Base-by-base conservation (phyloP, 352 stramenopile species). In the Phytophthora quininea region DNA sequence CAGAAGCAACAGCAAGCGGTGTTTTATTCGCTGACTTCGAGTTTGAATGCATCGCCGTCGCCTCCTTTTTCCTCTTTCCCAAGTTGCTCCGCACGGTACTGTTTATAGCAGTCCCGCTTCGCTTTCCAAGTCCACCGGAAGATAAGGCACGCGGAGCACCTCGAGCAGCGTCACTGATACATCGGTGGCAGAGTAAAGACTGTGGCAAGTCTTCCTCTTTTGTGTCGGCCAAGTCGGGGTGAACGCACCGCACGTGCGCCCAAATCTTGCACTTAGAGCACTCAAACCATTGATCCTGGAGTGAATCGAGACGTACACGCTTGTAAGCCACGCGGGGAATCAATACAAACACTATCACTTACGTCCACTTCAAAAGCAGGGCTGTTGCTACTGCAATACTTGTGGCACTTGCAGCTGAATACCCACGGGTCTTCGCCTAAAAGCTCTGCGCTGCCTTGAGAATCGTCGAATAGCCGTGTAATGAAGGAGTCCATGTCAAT, bases 401-500 rank as follows among this genome's bases (percentile, higher is more conserved):
- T 88, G 60, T 71, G 64, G 48, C 87, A 93, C 9, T 64, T 62
- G 63, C 87, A 93, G 67, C 78, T 91, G 48, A 93, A 91, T 14
- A 93, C 74, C 87, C 86, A 93, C 29, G 83, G 75, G 35, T 89
- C 79, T 2, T 77, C 82, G 4, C 90, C 73, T 42, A 86, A 57
- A 19, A 80, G 59, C 11, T 79, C 69, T 12, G 70, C 60, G 19
- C 50, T 59, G 29, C 72, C 70, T 3, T 66, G 53, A 5, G 67
- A 57, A 27, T 83, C 74, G 49, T 71, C 33, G 57, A 94, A 93
- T 4, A 92, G 52, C 48, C 84, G 84, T 12, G 82, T 86, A 14
- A 95, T 60, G 54, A 97, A 96, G 10, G 72, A 69, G 51, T 95
- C 86, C 84, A 97, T 93, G 64, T 97, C 81, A 65, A 97, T 95